phyloP scores from a whole-genome alignment of 192 early-diverging fungal species.

The Coemansia sp. region DNA sequence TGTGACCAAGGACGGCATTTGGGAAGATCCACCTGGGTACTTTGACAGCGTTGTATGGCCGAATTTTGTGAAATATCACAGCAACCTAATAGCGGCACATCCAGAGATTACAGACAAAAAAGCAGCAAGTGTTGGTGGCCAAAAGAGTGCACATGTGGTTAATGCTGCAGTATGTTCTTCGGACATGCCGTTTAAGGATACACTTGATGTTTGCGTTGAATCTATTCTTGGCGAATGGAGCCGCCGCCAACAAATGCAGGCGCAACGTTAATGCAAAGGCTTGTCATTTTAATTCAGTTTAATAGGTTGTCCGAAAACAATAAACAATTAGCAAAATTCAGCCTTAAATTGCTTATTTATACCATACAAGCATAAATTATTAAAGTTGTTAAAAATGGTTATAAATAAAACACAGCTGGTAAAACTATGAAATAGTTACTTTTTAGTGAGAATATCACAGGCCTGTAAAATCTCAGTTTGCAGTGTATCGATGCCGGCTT shows the following conservation, averaged over 20 bases:
- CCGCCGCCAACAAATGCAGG: neutral
- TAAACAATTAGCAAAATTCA: neutral
- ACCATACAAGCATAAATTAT: no score
- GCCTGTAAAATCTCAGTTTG: constrained; percentile 41
- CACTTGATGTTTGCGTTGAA: constrained; percentile 16
- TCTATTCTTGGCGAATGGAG: constrained; percentile 20
- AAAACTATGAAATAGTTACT: neutral
- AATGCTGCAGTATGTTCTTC: constrained; percentile 41
- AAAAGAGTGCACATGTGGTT: neutral
- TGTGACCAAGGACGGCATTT: constrained; percentile 74
- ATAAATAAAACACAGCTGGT: neutral
- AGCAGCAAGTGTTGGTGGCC: neutral
- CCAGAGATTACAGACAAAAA: constrained; percentile 12
- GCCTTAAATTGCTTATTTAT: no score
- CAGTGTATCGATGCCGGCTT: constrained; percentile 24
- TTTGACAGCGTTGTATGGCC: constrained; percentile 79
- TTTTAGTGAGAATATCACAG: constrained; percentile 14
- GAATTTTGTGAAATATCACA: constrained; percentile 57
- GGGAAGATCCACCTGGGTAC: constrained; percentile 74
- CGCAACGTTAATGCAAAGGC: neutral
- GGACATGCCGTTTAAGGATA: constrained; percentile 18
- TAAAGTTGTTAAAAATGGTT: neutral
- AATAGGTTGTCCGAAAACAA: no score
- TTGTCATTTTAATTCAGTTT: neutral
- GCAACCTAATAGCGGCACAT: constrained; percentile 13